A percentile compares a stretch with the other conserved stretches of the same genome.
phyloP scores from a whole-genome alignment of 768 basidiomycete genomes.

The Hericium erinaceus region DNA sequence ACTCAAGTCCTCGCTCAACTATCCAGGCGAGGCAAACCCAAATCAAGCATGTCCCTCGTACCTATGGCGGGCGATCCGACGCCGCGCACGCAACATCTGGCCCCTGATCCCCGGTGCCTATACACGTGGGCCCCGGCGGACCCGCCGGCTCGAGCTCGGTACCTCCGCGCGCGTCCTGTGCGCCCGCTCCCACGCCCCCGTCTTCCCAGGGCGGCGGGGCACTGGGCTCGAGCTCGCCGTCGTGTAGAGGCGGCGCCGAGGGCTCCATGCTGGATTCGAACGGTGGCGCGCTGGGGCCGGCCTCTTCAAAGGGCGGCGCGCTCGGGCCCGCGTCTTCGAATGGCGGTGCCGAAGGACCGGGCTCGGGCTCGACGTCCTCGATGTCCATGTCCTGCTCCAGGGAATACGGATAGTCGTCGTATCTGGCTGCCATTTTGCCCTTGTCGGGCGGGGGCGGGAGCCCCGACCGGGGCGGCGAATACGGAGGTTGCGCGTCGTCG shows the following conservation, averaged over 20 bases:
- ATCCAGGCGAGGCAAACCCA: too few species aligned
- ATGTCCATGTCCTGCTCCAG: constrained; percentile 5
- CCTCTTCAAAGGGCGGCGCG: constrained; percentile 7
- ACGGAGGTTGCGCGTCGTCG: constrained; percentile 9
- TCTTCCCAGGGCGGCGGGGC: background rate
- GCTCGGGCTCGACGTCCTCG: constrained; percentile 2
- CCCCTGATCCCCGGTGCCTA: too few species aligned
- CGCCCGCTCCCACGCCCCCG: background rate
- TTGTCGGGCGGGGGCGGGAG: constrained; percentile 12
- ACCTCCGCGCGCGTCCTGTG: background rate
- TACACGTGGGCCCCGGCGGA: too few species aligned
- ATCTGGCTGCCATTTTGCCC: constrained; percentile 1
- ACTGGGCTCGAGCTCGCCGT: background rate
- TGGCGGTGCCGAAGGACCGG: constrained; percentile 9
- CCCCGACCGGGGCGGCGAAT: constrained; percentile 3
- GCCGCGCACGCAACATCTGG: too few species aligned
- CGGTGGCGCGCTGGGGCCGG: background rate
- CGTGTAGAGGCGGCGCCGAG: constrained; percentile 7
- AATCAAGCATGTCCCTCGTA: too few species aligned
- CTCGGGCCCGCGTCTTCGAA: constrained; percentile 6
- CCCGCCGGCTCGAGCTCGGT: background rate
- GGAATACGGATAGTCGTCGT: constrained; percentile 8
- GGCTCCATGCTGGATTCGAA: background rate
- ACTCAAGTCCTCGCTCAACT: too few species aligned
- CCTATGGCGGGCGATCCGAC: too few species aligned